Conservation (phyloP, 2,329 filamentous ascomycete species). For the Aspergillus transmontanensis region DNA sequence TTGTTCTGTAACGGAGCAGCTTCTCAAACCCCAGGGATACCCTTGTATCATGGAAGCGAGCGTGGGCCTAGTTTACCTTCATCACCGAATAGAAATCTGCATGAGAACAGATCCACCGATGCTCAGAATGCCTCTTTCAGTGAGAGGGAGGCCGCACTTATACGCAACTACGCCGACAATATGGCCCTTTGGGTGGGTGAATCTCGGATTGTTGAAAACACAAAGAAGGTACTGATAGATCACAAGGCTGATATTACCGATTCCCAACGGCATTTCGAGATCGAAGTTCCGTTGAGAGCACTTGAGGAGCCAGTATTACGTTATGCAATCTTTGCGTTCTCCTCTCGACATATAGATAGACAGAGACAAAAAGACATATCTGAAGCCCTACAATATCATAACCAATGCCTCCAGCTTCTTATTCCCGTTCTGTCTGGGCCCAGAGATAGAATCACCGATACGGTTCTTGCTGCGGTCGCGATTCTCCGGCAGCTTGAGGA, state of each 20-base stretch:
- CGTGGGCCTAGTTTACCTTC: background rate
- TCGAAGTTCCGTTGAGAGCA: slow-evolving; percentile 33
- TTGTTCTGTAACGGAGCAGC: background rate
- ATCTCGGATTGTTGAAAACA: background rate
- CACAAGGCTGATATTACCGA: slow-evolving; percentile 36
- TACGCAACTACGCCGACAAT: slow-evolving; percentile 36
- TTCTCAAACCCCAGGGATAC: background rate
- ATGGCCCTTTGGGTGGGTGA: slow-evolving; percentile 35
- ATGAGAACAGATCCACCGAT: background rate
- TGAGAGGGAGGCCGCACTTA: slow-evolving; percentile 24
- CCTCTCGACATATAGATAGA: slow-evolving; percentile 36
- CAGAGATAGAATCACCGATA: slow-evolving; percentile 27
- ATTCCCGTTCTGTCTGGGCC: slow-evolving; percentile 36
- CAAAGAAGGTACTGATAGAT: slow-evolving; percentile 1
- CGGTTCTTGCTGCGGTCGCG: slow-evolving; percentile 35
- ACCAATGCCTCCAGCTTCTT: slow-evolving; percentile 35
- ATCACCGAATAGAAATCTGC: background rate
- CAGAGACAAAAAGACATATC: slow-evolving; percentile 23
- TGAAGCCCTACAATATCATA: slow-evolving; percentile 38
- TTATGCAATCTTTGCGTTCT: slow-evolving; percentile 37
- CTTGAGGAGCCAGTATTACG: slow-evolving; percentile 35
- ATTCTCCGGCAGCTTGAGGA: slow-evolving; percentile 41
- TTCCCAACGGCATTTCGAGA: slow-evolving; percentile 32
- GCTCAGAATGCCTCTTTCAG: slow-evolving; percentile 9
- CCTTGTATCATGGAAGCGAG: background rate